phyloP scores from a whole-genome alignment of 805 yeast species.

The Metschnikowia matae region DNA sequence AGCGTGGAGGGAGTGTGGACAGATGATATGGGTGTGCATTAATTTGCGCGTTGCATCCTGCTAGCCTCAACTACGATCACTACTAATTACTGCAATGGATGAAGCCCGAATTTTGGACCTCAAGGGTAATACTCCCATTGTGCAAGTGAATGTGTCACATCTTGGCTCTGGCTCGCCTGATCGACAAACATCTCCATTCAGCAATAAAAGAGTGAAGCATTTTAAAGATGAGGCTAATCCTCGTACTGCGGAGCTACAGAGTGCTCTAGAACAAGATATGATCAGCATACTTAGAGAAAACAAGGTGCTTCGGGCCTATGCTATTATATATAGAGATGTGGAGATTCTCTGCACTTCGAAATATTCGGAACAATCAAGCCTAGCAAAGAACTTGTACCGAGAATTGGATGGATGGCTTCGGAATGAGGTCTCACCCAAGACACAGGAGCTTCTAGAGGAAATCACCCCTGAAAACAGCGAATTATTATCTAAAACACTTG shows the following conservation, averaged over 20 bases:
- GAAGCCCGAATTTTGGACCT: constrained; percentile 5
- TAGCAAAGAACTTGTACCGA: constrained; percentile 20
- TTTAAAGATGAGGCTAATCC: constrained; percentile 3
- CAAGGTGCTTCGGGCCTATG: constrained; percentile 3
- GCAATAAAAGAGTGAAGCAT: constrained; percentile 8
- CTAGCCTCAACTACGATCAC: neutral
- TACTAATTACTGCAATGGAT: neutral
- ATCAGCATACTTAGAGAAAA: neutral
- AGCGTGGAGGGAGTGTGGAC: neutral
- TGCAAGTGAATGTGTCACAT: constrained; percentile 7
- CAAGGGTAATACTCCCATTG: neutral
- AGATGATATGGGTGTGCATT: neutral
- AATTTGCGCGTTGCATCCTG: neutral
- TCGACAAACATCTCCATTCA: neutral
- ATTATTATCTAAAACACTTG: constrained; percentile 5
- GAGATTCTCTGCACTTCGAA: constrained; percentile 31
- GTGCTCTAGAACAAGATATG: neutral
- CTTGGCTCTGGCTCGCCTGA: constrained; percentile 12
- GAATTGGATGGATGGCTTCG: constrained; percentile 19
- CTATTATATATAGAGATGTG: constrained; percentile 21
- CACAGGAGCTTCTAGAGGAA: constrained; percentile 5
- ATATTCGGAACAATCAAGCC: constrained; percentile 30
- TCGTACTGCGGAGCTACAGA: constrained; percentile 2
- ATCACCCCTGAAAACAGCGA: neutral
- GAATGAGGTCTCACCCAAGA: constrained; percentile 9